Evolutionary conservation across 2,329 filamentous ascomycete species (phyloP).

Genomic region (Clarireedia homoeocarpa): DNA sequence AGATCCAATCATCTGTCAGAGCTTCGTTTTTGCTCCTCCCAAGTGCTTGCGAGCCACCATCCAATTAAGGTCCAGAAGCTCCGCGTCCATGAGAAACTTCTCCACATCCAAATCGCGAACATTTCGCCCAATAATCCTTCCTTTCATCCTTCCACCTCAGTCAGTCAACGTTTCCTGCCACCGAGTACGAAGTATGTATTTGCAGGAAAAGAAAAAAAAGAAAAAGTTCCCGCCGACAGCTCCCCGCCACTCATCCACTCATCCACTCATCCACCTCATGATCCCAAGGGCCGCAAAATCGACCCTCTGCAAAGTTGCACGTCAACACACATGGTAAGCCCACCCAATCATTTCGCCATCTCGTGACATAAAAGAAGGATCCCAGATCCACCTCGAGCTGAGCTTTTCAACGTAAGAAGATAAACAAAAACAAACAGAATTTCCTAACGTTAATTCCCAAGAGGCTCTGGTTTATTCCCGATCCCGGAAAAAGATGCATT

Average conservation of each 20-base stretch:
- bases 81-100: background rate
- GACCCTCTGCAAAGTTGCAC: background rate
- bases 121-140: constrained; percentile 1
- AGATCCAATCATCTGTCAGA: background rate
- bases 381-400: background rate
- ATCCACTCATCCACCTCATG: background rate
- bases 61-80: background rate
- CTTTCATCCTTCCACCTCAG: background rate
- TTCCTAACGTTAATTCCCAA: too few species aligned
- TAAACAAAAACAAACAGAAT: background rate
- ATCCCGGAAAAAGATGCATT: background rate
- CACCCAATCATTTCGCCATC: background rate
- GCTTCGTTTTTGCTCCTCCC: background rate
- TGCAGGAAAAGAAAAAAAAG: background rate
- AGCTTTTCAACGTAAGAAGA: background rate
- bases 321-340: background rate
- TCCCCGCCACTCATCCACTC: background rate
- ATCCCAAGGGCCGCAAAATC: background rate
- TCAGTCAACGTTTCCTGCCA: background rate
- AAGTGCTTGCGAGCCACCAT: background rate
- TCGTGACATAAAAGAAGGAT: background rate
- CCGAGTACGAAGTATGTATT: background rate
- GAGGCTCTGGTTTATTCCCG: background rate
- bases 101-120: background rate
- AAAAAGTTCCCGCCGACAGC: background rate